Evolutionary conservation across 2,329 filamentous ascomycete species (phyloP).

Genomic region (Colletotrichum sp.): DNA sequence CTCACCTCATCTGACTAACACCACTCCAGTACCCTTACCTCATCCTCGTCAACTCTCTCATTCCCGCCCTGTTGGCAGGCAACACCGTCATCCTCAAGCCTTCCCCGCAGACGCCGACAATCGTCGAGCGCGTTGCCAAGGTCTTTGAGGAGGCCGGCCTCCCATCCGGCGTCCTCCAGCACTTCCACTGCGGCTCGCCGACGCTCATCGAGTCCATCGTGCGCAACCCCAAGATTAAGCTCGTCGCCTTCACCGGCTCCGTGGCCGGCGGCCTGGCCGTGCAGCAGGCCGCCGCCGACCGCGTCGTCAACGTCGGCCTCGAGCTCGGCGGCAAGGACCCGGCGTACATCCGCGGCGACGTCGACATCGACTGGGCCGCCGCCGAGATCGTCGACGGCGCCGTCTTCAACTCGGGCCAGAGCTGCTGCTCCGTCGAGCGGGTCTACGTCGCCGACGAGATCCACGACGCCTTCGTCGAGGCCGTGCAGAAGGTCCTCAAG

Average conservation of each 20-base stretch:
- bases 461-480: constrained; percentile 81
- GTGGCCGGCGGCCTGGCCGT: constrained; percentile 87
- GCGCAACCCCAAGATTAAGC: constrained; percentile 74
- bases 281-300: constrained; percentile 82
- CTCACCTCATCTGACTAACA: constrained; percentile 11
- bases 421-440: constrained; percentile 91
- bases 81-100: constrained; percentile 95
- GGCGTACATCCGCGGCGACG: constrained; percentile 85
- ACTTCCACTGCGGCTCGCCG: constrained; percentile 87
- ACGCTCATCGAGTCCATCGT: constrained; percentile 79
- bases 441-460: constrained; percentile 89
- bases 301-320: constrained; percentile 84
- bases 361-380: constrained; percentile 88
- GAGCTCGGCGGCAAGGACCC: constrained; percentile 96
- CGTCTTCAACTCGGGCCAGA: constrained; percentile 99
- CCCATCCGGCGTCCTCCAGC: constrained; percentile 84
- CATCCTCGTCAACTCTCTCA: constrained; percentile 88
- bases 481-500: constrained; percentile 79
- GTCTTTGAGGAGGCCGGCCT: constrained; percentile 83
- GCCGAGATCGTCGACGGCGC: constrained; percentile 94
- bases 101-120: constrained; percentile 91
- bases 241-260: constrained; percentile 93
- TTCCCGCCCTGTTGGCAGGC: constrained; percentile 88
- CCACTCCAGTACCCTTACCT: constrained; percentile 83
- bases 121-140: constrained; percentile 81